Base-by-base conservation (phyloP, 1,139 yeast genomes). In the Kazachstania sp. region DNA sequence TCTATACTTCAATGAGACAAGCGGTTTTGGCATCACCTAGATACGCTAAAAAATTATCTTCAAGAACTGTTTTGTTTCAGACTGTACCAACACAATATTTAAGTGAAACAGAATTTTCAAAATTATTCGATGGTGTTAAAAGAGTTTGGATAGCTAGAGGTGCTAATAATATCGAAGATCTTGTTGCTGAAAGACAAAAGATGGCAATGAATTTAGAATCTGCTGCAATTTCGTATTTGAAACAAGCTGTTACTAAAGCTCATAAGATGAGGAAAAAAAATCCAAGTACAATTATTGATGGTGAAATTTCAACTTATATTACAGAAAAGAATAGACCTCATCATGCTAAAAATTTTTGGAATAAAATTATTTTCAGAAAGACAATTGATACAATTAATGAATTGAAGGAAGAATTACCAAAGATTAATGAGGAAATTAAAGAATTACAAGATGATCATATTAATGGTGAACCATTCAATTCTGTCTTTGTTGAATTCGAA, bases 401-500 rank as follows among this genome's bases (percentile, higher is more conserved):
- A 61, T 79, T 83, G 46, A 74, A 78, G 47, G 83, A 79, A 53
- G 74, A 78, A 59, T 64, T 90, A 45, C 83, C 85, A 42, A 80
- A 78, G 58, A 71, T 85, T 55, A 85, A 86, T 66, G 68, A 68
- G 19, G 81, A 84, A 54, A 81, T 92, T 53, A 70, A 70, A 46
- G 74, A 74, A 39, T 65, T 77, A 54, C 96, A 87, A 69, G 68
- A 71, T 50, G 70, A 72, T 9, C 81, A 79, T 58, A 64, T 75
- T 40, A 80, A 61, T 16, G 61, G 59, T 13, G 61, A 69, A 32
- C 70, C 74, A 19, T 63, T 67, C 57, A 68, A 84, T 47, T 84
- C 96, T 36, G 95, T 85, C 18, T 88, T 92, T 63, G 74, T 90
- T 45, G 92, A 86, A 63, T 92, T 92, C 66, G 80, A 85, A 47